Evolutionary conservation across 331 rosid species (phyloP).

Genomic region (Malus hybrid): DNA sequence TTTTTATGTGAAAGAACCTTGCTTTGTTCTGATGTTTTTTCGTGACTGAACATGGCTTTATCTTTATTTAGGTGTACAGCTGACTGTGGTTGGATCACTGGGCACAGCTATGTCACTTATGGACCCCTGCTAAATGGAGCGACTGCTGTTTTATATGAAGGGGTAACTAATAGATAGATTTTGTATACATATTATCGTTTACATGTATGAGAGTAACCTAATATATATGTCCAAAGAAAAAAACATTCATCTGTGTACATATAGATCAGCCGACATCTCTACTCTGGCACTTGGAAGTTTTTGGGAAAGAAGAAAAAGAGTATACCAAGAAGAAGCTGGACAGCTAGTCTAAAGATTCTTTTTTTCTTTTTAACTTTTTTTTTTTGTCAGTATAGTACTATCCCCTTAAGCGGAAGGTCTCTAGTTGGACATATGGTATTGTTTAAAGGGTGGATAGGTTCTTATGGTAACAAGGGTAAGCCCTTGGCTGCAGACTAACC

Average conservation of each 20-base stretch:
- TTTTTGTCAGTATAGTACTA: background rate
- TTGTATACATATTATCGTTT: constrained; percentile 13
- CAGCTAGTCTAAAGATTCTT: background rate
- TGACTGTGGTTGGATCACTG: constrained; percentile 99
- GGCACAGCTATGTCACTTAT: constrained; percentile 96
- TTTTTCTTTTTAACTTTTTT: background rate
- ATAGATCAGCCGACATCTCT: background rate
- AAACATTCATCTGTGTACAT: background rate
- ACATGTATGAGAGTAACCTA: constrained; percentile 1
- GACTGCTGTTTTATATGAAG: constrained; percentile 63
- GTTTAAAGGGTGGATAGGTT: background rate
- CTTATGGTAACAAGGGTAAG: background rate
- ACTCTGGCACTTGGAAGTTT: constrained; percentile 8
- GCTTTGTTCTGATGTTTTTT: background rate
- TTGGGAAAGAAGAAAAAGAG: background rate
- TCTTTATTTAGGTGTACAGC: constrained; percentile 82
- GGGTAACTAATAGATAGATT: constrained; percentile 51
- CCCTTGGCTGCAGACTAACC: background rate
- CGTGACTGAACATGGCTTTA: constrained; percentile 2
- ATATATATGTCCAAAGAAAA: constrained; percentile 9
- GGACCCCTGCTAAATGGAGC: constrained; percentile 98
- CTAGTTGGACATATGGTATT: background rate
- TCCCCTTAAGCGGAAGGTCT: background rate
- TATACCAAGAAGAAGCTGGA: background rate
- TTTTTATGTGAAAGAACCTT: constrained; percentile 12